Evolutionary conservation across 2,329 filamentous ascomycete species (phyloP).

Genomic region (Pseudogymnoascus sp.): DNA sequence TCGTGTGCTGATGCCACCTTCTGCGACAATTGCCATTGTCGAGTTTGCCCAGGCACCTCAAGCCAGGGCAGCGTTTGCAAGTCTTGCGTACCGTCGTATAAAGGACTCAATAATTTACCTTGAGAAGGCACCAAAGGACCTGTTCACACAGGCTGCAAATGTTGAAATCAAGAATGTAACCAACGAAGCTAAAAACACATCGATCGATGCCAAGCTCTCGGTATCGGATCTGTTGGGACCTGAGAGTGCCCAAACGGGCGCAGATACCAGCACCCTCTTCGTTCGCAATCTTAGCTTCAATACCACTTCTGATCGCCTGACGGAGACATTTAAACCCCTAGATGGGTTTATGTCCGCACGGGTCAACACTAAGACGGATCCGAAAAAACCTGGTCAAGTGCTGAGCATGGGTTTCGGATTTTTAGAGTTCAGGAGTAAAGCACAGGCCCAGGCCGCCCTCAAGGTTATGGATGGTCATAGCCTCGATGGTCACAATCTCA

Average conservation of each 20-base stretch:
- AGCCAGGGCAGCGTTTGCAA: constrained; percentile 74
- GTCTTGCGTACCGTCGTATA: constrained; percentile 80
- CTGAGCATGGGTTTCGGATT: constrained; percentile 98
- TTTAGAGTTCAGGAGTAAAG: constrained; percentile 73
- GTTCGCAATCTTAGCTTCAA: constrained; percentile 90
- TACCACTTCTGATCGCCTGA: constrained; percentile 69
- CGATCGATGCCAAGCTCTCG: constrained; percentile 46
- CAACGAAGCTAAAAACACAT: constrained; percentile 13
- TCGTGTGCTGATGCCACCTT: constrained; percentile 82
- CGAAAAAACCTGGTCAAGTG: constrained; percentile 79
- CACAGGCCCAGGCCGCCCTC: constrained; percentile 69
- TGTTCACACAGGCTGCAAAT: constrained; percentile 45
- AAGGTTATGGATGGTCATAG: constrained; percentile 80
- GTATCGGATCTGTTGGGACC: constrained; percentile 59
- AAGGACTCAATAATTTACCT: constrained; percentile 87
- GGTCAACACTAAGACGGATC: constrained; percentile 87
- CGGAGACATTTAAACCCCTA: constrained; percentile 68
- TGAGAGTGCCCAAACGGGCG: constrained; percentile 41
- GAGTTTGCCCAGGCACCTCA: constrained; percentile 74
- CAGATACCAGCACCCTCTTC: constrained; percentile 74
- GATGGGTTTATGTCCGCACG: constrained; percentile 82
- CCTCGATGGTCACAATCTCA: constrained; percentile 78
- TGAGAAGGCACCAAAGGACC: constrained; percentile 80
- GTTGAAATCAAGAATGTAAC: constrained; percentile 9
- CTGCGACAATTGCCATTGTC: constrained; percentile 87